phyloP scores from a whole-genome alignment of 805 yeast species.

The Wickerhamiella siamensis region DNA sequence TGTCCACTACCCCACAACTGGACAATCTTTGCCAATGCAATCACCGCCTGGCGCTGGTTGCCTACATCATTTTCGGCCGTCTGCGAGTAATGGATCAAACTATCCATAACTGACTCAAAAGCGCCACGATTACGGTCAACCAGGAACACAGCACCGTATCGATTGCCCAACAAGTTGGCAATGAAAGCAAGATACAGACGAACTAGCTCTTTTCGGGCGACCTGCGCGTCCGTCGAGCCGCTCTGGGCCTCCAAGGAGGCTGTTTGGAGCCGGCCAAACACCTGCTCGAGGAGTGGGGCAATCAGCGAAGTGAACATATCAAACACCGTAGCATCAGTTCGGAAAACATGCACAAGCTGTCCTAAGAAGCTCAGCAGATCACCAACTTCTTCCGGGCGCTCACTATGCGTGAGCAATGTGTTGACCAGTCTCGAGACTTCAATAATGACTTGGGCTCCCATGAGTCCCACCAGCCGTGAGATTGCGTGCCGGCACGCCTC shows the following conservation, averaged over 20 bases:
- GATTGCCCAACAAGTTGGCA: conserved; percentile 58
- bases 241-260: conserved; percentile 21
- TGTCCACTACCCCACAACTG: conserved; percentile 55
- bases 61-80: conserved; percentile 30
- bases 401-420: conserved; percentile 43
- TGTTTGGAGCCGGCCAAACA: conserved; percentile 36
- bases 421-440: conserved; percentile 60
- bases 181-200: conserved; percentile 57
- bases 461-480: conserved; percentile 69
- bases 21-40: conserved; percentile 47
- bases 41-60: conserved; percentile 53
- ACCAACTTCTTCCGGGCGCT: conserved; percentile 49
- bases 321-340: conserved; percentile 51
- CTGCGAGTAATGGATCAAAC: conserved; percentile 49
- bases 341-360: conserved; percentile 70
- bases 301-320: conserved; percentile 58
- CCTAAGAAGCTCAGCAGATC: conserved; percentile 80
- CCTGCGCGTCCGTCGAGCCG: conserved; percentile 45
- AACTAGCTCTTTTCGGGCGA: conserved; percentile 34
- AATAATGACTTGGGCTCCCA: conserved; percentile 37
- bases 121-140: conserved; percentile 48
- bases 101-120: conserved; percentile 46
- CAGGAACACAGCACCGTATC: conserved; percentile 62
- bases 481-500: conserved; percentile 79
- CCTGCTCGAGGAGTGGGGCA: conserved; percentile 57